phyloP scores from a whole-genome alignment of 2,329 filamentous ascomycete species.

The Xylaria sp. region DNA sequence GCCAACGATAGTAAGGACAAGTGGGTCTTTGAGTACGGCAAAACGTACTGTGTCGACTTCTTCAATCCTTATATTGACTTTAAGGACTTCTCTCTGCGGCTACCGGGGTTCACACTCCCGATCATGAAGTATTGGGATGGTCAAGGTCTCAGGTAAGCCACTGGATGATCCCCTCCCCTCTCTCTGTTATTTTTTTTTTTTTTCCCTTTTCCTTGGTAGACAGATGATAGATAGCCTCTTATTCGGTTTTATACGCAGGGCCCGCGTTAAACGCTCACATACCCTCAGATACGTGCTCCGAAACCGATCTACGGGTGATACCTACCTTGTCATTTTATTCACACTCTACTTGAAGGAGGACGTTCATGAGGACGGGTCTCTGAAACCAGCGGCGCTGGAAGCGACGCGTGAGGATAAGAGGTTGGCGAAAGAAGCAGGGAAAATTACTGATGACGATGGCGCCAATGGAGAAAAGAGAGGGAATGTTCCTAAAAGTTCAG shows the following conservation, averaged over 20 bases:
- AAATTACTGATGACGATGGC: conserved; percentile 36
- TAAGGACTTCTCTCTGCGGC: conserved; percentile 72
- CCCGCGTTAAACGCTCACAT: conserved; percentile 74
- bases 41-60: conserved; percentile 72
- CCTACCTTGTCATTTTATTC: conserved; percentile 86
- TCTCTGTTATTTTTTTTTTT: conserved; percentile 40
- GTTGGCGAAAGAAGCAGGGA: conserved; percentile 41
- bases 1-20: conserved; percentile 59
- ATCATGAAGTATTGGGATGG: conserved; percentile 86
- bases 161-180: conserved; percentile 47
- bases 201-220: conserved; percentile 20
- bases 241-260: conserved; percentile 42
- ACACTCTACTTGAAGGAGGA: conserved; percentile 78
- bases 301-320: conserved; percentile 76
- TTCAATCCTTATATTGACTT: conserved; percentile 95
- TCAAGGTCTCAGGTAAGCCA: conserved; percentile 75
- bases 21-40: conserved; percentile 67
- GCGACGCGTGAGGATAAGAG: conserved; percentile 52
- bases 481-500: background rate
- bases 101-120: conserved; percentile 78
- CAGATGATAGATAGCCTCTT: conserved; percentile 39
- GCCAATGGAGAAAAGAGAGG: conserved; percentile 36
- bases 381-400: conserved; percentile 56
- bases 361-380: conserved; percentile 67
- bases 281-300: conserved; percentile 92